Percentiles rank a stretch among this genome's conserved stretches.
Conservation (phyloP, 495 filamentous ascomycete genomes). For the Schizothecium vesticola region DNA sequence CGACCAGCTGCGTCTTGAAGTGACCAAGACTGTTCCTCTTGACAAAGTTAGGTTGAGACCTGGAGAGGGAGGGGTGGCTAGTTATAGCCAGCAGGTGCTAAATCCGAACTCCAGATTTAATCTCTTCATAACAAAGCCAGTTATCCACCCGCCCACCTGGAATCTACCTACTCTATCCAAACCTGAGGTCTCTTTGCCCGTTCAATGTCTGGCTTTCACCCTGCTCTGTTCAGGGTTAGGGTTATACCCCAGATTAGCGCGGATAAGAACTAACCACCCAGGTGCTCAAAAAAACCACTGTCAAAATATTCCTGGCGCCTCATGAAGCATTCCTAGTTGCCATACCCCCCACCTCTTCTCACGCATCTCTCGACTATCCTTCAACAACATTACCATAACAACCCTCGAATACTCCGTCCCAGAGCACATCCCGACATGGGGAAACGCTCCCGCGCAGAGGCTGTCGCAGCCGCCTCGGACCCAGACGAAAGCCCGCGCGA, state of each 20-base stretch:
- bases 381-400: neutral
- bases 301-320: neutral
- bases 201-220: too few species aligned
- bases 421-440: neutral
- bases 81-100: too few species aligned
- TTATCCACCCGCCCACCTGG: too few species aligned
- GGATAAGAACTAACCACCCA: neutral
- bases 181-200: too few species aligned
- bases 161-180: too few species aligned
- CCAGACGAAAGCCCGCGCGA: neutral
- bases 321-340: neutral
- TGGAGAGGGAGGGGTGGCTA: too few species aligned
- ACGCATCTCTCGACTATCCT: neutral
- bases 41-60: too few species aligned
- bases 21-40: neutral
- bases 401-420: neutral
- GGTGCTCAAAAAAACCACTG: neutral
- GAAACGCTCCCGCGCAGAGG: neutral
- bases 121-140: too few species aligned
- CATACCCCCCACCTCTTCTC: neutral
- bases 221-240: neutral
- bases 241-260: neutral
- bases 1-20: neutral
- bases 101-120: too few species aligned
- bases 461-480: neutral